Conservation (phyloP, 1,284 basidiomycete species). For the Lentinus polychrous region DNA sequence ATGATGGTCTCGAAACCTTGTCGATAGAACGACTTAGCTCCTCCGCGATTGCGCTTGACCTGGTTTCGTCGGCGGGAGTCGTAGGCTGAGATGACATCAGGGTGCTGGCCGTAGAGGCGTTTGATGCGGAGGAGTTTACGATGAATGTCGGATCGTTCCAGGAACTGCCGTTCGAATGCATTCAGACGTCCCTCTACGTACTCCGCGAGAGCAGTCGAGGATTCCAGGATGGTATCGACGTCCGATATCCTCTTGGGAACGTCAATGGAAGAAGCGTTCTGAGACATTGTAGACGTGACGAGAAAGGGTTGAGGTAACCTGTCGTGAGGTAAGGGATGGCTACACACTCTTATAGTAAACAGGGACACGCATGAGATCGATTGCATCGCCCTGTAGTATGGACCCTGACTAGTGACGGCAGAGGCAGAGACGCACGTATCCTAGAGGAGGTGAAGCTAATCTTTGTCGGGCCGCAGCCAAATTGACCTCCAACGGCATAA, state of each 20-base stretch:
- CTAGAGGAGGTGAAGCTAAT: too few relatives aligned
- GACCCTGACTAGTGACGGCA: too few relatives aligned
- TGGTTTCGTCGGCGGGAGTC: neutral
- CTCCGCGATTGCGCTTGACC: neutral
- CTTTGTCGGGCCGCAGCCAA: too few relatives aligned
- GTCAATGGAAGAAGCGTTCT: too few relatives aligned
- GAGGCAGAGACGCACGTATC: too few relatives aligned
- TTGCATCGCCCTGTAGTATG: too few relatives aligned
- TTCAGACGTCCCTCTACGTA: too few relatives aligned
- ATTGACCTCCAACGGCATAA: too few relatives aligned
- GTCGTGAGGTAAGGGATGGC: neutral
- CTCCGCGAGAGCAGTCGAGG: neutral
- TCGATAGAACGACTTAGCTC: neutral
- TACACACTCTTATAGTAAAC: too few relatives aligned
- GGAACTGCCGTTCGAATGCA: conserved; percentile 1
- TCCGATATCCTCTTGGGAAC: neutral
- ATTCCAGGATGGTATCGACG: neutral
- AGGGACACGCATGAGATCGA: too few relatives aligned
- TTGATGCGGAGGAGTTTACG: conserved; percentile 1
- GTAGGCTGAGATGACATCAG: neutral
- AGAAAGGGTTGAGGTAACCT: neutral
- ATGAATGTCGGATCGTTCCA: neutral
- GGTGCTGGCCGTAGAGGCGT: conserved; percentile 3
- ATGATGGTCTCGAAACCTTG: neutral
- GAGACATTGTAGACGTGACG: too few relatives aligned